phyloP scores from a whole-genome alignment of 345 rosid species.

The Draba incana region DNA sequence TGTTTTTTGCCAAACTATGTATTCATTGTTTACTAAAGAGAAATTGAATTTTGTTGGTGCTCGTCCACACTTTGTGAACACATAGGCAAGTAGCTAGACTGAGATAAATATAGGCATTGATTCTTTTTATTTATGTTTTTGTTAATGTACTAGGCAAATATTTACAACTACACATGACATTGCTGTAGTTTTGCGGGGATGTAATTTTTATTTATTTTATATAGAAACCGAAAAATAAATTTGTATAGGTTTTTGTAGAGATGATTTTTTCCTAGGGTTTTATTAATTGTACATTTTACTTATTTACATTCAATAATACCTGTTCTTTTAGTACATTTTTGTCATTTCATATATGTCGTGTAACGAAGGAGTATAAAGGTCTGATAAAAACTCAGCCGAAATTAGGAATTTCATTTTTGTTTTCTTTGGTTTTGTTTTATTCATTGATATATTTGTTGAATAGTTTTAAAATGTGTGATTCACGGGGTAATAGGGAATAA shows the following conservation, averaged over 20 bases:
- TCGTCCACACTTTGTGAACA: slow-evolving; percentile 24
- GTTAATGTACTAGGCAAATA: slow-evolving; percentile 35
- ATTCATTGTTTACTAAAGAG: slow-evolving; percentile 1
- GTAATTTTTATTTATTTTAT: background rate
- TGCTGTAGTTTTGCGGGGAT: slow-evolving; percentile 10
- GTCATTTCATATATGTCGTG: slow-evolving; percentile 40
- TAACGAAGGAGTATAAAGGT: slow-evolving; percentile 35
- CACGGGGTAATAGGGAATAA: slow-evolving; percentile 26
- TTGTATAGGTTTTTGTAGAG: background rate
- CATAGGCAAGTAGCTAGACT: slow-evolving; percentile 25
- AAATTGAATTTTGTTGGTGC: slow-evolving; percentile 18
- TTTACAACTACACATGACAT: slow-evolving; percentile 28
- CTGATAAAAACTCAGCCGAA: slow-evolving; percentile 17
- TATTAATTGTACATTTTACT: slow-evolving; percentile 19
- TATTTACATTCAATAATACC: slow-evolving; percentile 30
- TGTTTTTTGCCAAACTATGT: background rate
- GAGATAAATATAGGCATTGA: slow-evolving; percentile 33
- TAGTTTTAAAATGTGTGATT: background rate
- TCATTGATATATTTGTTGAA: slow-evolving; percentile 9
- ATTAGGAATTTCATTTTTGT: slow-evolving; percentile 8
- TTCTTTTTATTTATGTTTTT: slow-evolving; percentile 10
- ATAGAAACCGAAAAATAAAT: background rate
- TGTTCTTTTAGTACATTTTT: slow-evolving; percentile 29
- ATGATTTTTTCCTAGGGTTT: slow-evolving; percentile 3
- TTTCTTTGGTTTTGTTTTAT: slow-evolving; percentile 18